Base-by-base conservation (phyloP, 768 basidiomycete species). In the Boletellus ananas region DNA sequence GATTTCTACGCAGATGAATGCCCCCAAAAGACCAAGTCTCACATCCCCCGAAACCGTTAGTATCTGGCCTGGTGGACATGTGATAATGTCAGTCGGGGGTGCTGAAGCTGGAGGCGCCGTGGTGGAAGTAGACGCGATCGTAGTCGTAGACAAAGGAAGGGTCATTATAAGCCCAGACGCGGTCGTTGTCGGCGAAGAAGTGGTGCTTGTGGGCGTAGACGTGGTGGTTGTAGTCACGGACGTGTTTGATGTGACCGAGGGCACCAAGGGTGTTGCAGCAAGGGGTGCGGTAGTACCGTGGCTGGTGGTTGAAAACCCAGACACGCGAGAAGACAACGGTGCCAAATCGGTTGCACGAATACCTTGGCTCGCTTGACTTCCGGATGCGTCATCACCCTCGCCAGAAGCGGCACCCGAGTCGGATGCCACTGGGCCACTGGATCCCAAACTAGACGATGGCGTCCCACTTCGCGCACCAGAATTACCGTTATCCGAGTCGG, bases 31-130 rank as follows among this genome's bases (percentile, higher is more conserved):
- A 18, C 37, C 23, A 3, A 34, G 34, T 3, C 27, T n/a, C 39
- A 42, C 17, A 14, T 43, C 42, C 18, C 34, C 52, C 0, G 17
- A n/a, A n/a, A 31, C 49, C 5, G 50, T 40, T 18, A 33, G 33
- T 7, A 14, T 61, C 41, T 48, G 27, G 27, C 62, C 59, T 20
- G 59, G 10, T 36, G 59, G 62, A 23, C 61, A 62, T 17, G 44
- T 35, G 2, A 37, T 0, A 1, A 11, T 29, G 4, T 34, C 16
- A 3, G 39, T 7, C 18, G 49, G 31, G 13, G 29, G 23, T 25
- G 39, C 12, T 13, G 49, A 16, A n/a, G 36, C 18, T 21, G 49
- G 31, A 18, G 23, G 23, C 23, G 23, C 23, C 23, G 23, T 25
- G 23, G 23, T 25, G 23, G 23, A 25, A 5, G 23, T 25, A 4